These are phyloP conservation scores for Penicillium sp. DNA, from an alignment of 2,329 filamentous ascomycete genomes.

Conservation along the genomic window DNA sequence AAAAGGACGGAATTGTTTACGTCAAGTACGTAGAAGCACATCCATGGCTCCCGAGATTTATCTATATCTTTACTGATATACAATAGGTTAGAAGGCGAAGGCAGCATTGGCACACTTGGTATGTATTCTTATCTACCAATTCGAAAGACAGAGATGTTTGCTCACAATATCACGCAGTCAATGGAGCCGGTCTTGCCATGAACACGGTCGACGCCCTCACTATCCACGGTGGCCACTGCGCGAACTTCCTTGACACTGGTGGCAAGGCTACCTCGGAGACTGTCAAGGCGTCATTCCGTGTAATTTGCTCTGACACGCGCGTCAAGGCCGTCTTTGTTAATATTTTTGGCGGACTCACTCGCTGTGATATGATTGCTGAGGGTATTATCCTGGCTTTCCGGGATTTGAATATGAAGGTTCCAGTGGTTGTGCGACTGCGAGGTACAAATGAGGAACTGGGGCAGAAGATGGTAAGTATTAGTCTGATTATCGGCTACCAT, in stretches of 20 bases:
- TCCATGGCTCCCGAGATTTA: background rate
- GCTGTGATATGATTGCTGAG: slow-evolving; percentile 77
- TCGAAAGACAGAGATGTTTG: background rate
- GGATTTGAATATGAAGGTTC: slow-evolving; percentile 64
- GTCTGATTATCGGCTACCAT: background rate
- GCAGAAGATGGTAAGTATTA: slow-evolving; percentile 56
- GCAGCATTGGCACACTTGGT: slow-evolving; percentile 70
- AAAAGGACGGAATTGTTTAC: slow-evolving; percentile 74
- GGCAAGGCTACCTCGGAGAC: slow-evolving; percentile 83
- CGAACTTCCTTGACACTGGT: slow-evolving; percentile 87
- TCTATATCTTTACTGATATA: background rate
- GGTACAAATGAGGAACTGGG: slow-evolving; percentile 72
- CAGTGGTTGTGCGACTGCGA: slow-evolving; percentile 73
- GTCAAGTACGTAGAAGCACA: slow-evolving; percentile 52
- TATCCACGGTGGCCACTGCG: slow-evolving; percentile 63
- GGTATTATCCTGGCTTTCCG: slow-evolving; percentile 71
- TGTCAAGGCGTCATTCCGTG: slow-evolving; percentile 71
- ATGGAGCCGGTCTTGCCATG: slow-evolving; percentile 87
- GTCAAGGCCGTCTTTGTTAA: slow-evolving; percentile 73
- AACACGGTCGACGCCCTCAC: slow-evolving; percentile 81
- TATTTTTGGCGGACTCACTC: slow-evolving; percentile 68
- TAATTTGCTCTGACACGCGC: slow-evolving; percentile 68
- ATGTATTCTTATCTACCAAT: slow-evolving; percentile 8
- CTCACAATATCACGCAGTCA: slow-evolving; percentile 52
- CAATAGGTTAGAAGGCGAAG: slow-evolving; percentile 47